phyloP scores from a whole-genome alignment of 177 flowering plant species.

The Telopea speciosissima region DNA sequence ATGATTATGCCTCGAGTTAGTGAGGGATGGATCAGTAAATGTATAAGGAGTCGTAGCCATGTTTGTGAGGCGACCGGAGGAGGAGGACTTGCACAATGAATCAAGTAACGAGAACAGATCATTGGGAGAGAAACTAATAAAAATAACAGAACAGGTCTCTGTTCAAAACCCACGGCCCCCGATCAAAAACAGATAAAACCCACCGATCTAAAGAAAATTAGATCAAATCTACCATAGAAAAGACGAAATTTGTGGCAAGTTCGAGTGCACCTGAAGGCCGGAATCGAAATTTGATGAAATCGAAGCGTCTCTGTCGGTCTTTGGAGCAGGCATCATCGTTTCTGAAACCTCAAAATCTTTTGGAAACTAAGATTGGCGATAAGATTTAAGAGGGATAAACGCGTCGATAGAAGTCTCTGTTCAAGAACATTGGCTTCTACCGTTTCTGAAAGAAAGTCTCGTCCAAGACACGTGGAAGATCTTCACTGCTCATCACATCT shows the following conservation, averaged over 20 bases:
- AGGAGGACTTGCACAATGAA: slow-evolving; percentile 9
- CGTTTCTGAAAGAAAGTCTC: too few relatives aligned
- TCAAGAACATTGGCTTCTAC: background rate
- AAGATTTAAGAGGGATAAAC: background rate
- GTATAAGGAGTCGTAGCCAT: slow-evolving; percentile 19
- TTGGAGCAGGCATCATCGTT: background rate
- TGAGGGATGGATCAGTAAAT: slow-evolving; percentile 6
- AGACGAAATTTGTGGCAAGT: background rate
- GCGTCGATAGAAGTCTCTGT: background rate
- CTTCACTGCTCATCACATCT: background rate
- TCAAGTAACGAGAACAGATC: slow-evolving; percentile 15
- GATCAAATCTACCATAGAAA: background rate
- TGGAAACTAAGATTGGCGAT: background rate
- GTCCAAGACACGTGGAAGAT: background rate
- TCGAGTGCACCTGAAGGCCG: slow-evolving; percentile 5
- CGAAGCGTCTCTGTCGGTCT: too few relatives aligned
- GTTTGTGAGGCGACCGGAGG: slow-evolving; percentile 5
- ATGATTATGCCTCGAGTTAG: slow-evolving; percentile 14
- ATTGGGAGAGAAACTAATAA: slow-evolving; percentile 18
- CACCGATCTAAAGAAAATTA: background rate
- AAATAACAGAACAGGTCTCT: background rate
- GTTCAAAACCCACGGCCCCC: slow-evolving; percentile 11
- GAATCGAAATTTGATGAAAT: background rate
- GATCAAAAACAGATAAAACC: background rate
- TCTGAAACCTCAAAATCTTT: background rate